A percentile compares a stretch with the other conserved stretches of the same genome.
These are phyloP conservation scores for Rheum nobile DNA, from an alignment of 148 eudicot species.

Conservation along the genomic window DNA sequence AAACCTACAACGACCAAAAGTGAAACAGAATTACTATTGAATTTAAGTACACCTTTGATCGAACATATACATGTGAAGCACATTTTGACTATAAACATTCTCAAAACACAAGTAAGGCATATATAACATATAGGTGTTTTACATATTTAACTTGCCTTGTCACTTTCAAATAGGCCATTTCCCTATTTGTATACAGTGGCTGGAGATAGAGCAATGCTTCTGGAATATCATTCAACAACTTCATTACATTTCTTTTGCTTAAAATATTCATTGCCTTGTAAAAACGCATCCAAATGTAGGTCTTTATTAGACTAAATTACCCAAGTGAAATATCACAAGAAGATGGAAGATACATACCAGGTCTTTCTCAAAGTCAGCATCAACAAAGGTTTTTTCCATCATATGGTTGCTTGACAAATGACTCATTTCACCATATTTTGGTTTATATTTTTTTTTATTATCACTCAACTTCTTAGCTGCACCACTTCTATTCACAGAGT, in stretches of 20 bases:
- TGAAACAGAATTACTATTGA: not conserved
- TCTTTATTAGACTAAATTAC: not conserved
- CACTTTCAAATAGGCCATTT: slow-evolving; percentile 90
- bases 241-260: slow-evolving; percentile 89
- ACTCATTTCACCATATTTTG: slow-evolving; percentile 31
- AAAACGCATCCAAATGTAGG: slow-evolving; percentile 4
- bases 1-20: slow-evolving; percentile 31
- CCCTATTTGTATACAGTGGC: slow-evolving; percentile 96
- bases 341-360: slow-evolving; percentile 32
- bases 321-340: not conserved
- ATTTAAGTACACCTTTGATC: not conserved
- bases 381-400: slow-evolving; percentile 42
- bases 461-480: slow-evolving; percentile 4
- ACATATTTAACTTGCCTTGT: slow-evolving; percentile 35
- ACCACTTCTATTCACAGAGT: slow-evolving; percentile 10
- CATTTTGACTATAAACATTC: too few species aligned
- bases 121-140: not conserved
- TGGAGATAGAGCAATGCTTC: slow-evolving; percentile 88
- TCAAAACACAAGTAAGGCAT: too few species aligned
- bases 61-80: not conserved
- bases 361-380: slow-evolving; percentile 93
- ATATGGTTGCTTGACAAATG: slow-evolving; percentile 33
- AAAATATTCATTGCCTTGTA: slow-evolving; percentile 80
- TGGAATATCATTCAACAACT: slow-evolving; percentile 89
- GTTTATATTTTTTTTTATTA: not conserved